A percentile compares a stretch with the other conserved stretches of the same genome.
These are phyloP conservation scores for Coprinopsis marcescibilis DNA, from an alignment of 768 basidiomycete species.

Conservation along the genomic window DNA sequence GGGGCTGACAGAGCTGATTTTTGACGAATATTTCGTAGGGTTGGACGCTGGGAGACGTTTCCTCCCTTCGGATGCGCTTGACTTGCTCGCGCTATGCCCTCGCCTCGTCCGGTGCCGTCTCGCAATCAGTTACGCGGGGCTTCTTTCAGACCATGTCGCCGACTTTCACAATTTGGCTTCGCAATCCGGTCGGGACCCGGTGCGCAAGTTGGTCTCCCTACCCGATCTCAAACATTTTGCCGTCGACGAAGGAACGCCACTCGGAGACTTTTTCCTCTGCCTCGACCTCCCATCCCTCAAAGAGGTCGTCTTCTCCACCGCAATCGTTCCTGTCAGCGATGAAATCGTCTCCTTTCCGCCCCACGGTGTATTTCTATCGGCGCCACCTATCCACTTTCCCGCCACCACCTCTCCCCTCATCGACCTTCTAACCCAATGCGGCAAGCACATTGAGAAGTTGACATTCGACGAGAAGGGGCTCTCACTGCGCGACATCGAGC, in stretches of 20 bases:
- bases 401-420: background rate
- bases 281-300: constrained; percentile 4
- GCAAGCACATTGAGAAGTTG: background rate
- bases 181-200: background rate
- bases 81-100: constrained; percentile 2
- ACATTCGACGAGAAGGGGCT: constrained; percentile 3
- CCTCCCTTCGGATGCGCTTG: constrained; percentile 3
- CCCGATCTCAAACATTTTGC: background rate
- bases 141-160: too few species aligned
- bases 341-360: background rate
- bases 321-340: background rate
- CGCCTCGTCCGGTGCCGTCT: constrained; percentile 4
- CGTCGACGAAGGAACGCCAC: constrained; percentile 4
- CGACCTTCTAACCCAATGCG: constrained; percentile 3
- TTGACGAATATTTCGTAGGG: constrained; percentile 4
- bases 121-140: too few species aligned
- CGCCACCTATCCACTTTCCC: too few species aligned
- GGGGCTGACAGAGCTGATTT: constrained; percentile 7
- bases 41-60: constrained; percentile 1
- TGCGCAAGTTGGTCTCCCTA: background rate
- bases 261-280: constrained; percentile 5
- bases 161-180: background rate
- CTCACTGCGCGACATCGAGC: constrained; percentile 3
- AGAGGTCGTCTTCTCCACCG: constrained; percentile 5
- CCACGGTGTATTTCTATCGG: too few species aligned